Percentiles rank a stretch among this genome's conserved stretches.
Evolutionary conservation across 352 stramenopile genomes (phyloP).

Genomic region (Phytopythium sindhum): DNA sequence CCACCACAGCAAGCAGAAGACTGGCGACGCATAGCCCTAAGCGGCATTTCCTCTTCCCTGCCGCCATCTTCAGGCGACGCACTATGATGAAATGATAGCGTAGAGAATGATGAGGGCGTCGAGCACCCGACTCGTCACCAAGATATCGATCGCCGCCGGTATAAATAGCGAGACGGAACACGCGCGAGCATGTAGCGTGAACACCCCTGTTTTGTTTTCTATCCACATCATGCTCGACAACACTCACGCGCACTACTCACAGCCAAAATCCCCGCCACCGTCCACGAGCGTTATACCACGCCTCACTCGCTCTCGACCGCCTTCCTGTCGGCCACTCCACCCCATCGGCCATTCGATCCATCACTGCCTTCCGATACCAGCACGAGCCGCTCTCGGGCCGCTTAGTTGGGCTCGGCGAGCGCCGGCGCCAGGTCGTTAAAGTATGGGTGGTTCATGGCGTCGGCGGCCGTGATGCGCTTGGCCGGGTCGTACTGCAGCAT

Average conservation of each 20-base stretch:
- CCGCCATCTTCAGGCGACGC: background rate
- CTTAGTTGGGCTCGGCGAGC: conserved; percentile 57
- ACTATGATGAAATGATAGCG: no score
- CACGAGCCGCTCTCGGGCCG: background rate
- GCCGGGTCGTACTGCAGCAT: conserved; percentile 88
- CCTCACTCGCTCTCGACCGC: background rate
- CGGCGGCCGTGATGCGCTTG: conserved; percentile 92
- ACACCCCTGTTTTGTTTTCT: conserved; percentile 2
- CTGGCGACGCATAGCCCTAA: background rate
- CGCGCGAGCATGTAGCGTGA: background rate
- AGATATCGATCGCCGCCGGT: background rate
- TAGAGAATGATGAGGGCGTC: no score
- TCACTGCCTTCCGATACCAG: no score
- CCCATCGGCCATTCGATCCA: background rate
- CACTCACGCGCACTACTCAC: conserved; percentile 4
- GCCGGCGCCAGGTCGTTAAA: conserved; percentile 92
- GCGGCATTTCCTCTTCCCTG: background rate
- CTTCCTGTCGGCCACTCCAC: background rate
- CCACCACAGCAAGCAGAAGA: background rate
- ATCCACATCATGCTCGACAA: conserved; percentile 4
- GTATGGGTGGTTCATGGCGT: conserved; percentile 96
- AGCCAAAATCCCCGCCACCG: background rate
- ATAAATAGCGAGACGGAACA: background rate
- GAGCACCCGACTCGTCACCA: background rate
- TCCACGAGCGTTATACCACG: background rate